phyloP scores from a whole-genome alignment of 306 rosid genomes.

The Betula pendula region DNA sequence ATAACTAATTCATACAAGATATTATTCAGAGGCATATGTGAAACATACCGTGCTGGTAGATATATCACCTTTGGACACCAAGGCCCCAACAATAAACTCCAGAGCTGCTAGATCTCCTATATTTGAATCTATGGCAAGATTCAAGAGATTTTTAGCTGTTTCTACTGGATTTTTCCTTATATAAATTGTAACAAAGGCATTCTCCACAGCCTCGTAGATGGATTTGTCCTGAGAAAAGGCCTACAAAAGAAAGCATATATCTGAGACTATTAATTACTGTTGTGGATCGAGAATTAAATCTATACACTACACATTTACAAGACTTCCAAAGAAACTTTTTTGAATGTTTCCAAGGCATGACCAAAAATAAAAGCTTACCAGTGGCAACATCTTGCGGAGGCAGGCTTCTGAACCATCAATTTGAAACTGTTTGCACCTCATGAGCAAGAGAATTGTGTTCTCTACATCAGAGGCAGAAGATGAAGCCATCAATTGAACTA shows the following conservation, averaged over 20 bases:
- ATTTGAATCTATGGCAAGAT: slow-evolving; percentile 82
- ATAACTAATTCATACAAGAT: slow-evolving; percentile 18
- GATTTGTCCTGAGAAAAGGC: slow-evolving; percentile 95
- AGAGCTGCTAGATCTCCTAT: slow-evolving; percentile 92
- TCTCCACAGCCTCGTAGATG: slow-evolving; percentile 95
- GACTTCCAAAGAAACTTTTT: slow-evolving; percentile 2
- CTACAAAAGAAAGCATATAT: slow-evolving; percentile 44
- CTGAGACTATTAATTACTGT: slow-evolving; percentile 23
- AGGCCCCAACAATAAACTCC: slow-evolving; percentile 76
- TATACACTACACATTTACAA: slow-evolving; percentile 1
- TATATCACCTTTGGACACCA: slow-evolving; percentile 89
- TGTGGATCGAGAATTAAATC: slow-evolving; percentile 10
- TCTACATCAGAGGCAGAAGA: slow-evolving; percentile 90
- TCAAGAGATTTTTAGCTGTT: slow-evolving; percentile 74
- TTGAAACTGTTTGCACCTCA: slow-evolving; percentile 96
- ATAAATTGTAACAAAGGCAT: slow-evolving; percentile 78
- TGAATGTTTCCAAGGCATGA: slow-evolving; percentile 6
- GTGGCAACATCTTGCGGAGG: slow-evolving; percentile 90
- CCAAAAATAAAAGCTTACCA: slow-evolving; percentile 50
- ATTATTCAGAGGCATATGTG: background rate
- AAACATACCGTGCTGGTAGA: slow-evolving; percentile 77
- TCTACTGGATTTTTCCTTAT: slow-evolving; percentile 72
- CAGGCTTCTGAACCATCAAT: slow-evolving; percentile 92
- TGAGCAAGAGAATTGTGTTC: slow-evolving; percentile 83
- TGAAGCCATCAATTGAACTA: slow-evolving; percentile 94